These are phyloP conservation scores for Fusarium sp. DNA, from an alignment of 2,329 filamentous ascomycete genomes.

Conservation along the genomic window DNA sequence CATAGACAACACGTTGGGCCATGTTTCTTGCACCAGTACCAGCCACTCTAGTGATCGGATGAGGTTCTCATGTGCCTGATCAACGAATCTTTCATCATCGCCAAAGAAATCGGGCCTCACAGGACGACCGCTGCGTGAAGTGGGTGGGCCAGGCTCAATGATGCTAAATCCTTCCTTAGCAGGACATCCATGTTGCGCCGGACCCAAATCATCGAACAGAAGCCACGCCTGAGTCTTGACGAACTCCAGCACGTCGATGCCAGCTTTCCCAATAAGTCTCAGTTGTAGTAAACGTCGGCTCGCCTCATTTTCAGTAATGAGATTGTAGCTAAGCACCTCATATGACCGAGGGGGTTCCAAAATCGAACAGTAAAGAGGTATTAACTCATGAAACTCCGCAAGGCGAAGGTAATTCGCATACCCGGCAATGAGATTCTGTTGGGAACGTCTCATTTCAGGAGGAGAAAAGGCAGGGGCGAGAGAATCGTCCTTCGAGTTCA, in stretches of 20 bases:
- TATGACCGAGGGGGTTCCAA: conserved; percentile 72
- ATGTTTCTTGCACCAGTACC: conserved; percentile 75
- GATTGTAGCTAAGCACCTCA: conserved; percentile 76
- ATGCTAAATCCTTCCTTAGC: conserved; percentile 61
- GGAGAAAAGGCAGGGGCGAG: conserved; percentile 14
- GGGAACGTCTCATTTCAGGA: conserved; percentile 53
- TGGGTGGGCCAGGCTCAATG: conserved; percentile 52
- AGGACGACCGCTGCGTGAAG: conserved; percentile 62
- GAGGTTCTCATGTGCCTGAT: conserved; percentile 72
- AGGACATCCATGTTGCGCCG: conserved; percentile 44
- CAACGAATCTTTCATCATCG: conserved; percentile 62
- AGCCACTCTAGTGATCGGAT: conserved; percentile 89
- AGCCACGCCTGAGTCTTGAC: conserved; percentile 72
- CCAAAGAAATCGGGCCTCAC: conserved; percentile 78
- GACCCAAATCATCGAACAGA: conserved; percentile 59
- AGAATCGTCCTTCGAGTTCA: conserved; percentile 48
- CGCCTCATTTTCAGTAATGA: conserved; percentile 75
- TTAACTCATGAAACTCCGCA: conserved; percentile 76
- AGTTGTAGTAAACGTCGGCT: conserved; percentile 74
- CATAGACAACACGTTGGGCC: conserved; percentile 73
- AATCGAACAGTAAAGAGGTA: conserved; percentile 88
- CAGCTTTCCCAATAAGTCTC: conserved; percentile 77
- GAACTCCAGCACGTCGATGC: conserved; percentile 77
- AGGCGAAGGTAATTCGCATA: conserved; percentile 85
- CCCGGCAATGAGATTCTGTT: conserved; percentile 80